Evolutionary conservation across 495 filamentous ascomycete species (phyloP).

Genomic region (Chlorociboria aeruginascens): DNA sequence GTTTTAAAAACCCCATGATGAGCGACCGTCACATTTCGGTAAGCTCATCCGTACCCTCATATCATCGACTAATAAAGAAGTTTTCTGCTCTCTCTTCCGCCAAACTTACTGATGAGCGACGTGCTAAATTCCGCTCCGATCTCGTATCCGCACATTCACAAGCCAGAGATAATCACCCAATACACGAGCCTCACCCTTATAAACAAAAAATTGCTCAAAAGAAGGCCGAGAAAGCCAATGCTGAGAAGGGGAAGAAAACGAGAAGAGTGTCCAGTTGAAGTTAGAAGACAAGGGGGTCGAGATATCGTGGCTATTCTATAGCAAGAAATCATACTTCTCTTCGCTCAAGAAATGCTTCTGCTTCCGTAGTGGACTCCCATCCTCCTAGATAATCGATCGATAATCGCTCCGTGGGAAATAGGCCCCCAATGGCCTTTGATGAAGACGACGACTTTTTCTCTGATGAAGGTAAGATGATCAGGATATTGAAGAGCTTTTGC

Average conservation of each 20-base stretch:
- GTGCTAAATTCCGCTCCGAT: slow-evolving; percentile 44
- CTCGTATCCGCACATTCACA: neutral
- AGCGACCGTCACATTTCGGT: slow-evolving; percentile 21
- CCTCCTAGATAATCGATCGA: neutral
- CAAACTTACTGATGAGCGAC: slow-evolving; percentile 57
- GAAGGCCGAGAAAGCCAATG: neutral
- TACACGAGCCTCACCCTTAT: neutral
- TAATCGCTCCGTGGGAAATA: neutral
- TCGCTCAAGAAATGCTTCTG: neutral
- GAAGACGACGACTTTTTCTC: neutral
- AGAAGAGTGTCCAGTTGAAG: neutral
- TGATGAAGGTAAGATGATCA: slow-evolving; percentile 8
- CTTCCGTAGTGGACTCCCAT: neutral
- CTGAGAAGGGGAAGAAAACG: neutral
- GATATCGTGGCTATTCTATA: neutral
- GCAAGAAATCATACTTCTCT: neutral
- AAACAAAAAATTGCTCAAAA: neutral
- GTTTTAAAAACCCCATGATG: slow-evolving; percentile 22
- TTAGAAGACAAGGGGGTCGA: neutral
- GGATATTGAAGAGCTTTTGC: slow-evolving; percentile 29
- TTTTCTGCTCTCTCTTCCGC: slow-evolving; percentile 43
- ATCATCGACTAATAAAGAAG: neutral
- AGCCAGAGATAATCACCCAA: neutral
- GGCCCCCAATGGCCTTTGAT: neutral
- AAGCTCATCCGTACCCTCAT: slow-evolving; percentile 28